phyloP scores from a whole-genome alignment of 2,329 filamentous ascomycete species.

The Cytospora paraplurivora region DNA sequence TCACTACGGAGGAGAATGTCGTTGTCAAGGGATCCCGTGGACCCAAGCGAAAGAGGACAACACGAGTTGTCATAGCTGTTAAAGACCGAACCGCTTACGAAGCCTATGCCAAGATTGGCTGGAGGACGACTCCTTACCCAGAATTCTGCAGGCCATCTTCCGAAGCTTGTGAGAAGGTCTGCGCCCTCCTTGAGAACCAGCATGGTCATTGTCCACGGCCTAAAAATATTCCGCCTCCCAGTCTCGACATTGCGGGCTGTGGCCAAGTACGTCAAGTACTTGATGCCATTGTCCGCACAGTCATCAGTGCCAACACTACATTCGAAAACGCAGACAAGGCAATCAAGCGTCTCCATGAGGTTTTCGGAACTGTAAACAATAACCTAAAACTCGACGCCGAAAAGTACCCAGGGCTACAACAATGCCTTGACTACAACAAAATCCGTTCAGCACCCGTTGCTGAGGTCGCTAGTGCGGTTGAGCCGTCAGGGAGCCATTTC shows the following conservation, averaged over 20 bases:
- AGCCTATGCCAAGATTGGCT: slow-evolving; percentile 16
- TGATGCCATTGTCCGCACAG: slow-evolving; percentile 56
- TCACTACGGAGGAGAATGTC: background rate
- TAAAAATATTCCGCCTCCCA: slow-evolving; percentile 68
- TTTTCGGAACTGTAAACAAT: slow-evolving; percentile 21
- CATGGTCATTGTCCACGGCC: slow-evolving; percentile 69
- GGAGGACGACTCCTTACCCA: slow-evolving; percentile 60
- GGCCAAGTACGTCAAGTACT: slow-evolving; percentile 58
- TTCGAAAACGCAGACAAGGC: slow-evolving; percentile 61
- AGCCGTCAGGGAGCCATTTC: slow-evolving; percentile 69
- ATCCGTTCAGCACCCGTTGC: slow-evolving; percentile 61
- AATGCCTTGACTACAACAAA: slow-evolving; percentile 66
- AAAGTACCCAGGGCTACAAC: slow-evolving; percentile 15
- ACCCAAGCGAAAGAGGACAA: background rate
- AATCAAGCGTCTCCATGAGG: slow-evolving; percentile 56
- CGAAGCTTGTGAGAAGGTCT: slow-evolving; percentile 70
- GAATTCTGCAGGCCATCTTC: slow-evolving; percentile 65
- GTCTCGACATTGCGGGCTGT: slow-evolving; percentile 69
- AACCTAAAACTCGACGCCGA: slow-evolving; percentile 9
- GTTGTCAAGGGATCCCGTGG: background rate
- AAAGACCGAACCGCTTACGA: slow-evolving; percentile 23
- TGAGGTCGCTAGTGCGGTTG: slow-evolving; percentile 70
- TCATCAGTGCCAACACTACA: slow-evolving; percentile 55
- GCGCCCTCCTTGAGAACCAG: slow-evolving; percentile 61
- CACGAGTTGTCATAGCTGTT: slow-evolving; percentile 5